Evolutionary conservation across 2,329 filamentous ascomycete genomes (phyloP).

Genomic region (Cryphonectria naterciae): DNA sequence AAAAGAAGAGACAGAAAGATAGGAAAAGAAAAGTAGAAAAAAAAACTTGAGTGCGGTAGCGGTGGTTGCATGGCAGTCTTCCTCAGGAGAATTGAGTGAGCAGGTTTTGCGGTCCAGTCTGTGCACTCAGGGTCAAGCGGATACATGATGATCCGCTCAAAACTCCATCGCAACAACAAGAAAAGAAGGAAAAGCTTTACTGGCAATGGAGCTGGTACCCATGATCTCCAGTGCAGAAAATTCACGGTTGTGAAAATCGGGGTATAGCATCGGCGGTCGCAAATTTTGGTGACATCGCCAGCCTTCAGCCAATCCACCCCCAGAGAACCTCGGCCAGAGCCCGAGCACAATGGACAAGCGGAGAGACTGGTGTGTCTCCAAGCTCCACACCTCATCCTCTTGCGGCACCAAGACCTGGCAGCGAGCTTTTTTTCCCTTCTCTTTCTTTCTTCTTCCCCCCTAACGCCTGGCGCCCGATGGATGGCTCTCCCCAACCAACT

Average conservation of each 20-base stretch:
- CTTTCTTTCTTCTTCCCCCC: background rate
- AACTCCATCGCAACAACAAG: background rate
- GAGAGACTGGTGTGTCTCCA: conserved; percentile 12
- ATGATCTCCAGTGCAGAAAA: conserved; percentile 7
- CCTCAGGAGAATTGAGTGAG: background rate
- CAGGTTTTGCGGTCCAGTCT: background rate
- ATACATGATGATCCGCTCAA: background rate
- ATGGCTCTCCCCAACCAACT: background rate
- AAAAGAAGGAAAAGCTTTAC: background rate
- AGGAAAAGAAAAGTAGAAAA: background rate
- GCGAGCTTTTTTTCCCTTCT: conserved; percentile 3
- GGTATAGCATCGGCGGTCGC: conserved; percentile 6
- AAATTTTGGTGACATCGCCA: background rate
- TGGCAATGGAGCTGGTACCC: conserved; percentile 4
- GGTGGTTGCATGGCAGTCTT: background rate
- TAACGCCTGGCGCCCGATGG: background rate
- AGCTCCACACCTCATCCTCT: background rate
- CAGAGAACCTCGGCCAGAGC: conserved; percentile 20
- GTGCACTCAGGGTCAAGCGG: background rate
- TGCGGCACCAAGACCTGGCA: conserved; percentile 1
- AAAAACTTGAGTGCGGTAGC: background rate
- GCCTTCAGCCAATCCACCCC: background rate
- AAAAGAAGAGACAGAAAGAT: background rate
- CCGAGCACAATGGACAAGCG: conserved; percentile 17
- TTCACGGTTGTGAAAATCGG: conserved; percentile 13